phyloP scores from a whole-genome alignment of 768 basidiomycete genomes.

The Cystofilobasidium ferigula region DNA sequence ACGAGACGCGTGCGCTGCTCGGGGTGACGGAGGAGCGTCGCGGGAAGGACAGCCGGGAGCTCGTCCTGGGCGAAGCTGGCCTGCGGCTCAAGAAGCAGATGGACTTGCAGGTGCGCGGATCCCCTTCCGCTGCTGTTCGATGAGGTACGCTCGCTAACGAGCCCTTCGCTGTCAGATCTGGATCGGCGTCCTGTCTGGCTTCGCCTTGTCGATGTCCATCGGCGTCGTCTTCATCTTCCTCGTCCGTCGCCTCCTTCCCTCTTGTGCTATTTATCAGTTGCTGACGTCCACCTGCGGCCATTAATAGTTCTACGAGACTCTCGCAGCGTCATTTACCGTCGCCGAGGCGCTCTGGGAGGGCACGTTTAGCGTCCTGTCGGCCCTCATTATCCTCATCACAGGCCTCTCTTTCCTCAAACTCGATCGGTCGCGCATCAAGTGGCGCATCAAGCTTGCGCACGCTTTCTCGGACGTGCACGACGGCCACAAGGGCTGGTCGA shows the following conservation, averaged over 20 bases:
- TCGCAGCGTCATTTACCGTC: slow-evolving; percentile 6
- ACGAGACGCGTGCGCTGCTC: background rate
- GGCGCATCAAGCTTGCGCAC: slow-evolving; percentile 21
- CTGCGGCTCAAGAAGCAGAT: slow-evolving; percentile 18
- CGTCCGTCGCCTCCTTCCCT: background rate
- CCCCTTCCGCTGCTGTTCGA: background rate
- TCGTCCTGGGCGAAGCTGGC: background rate
- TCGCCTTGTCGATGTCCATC: slow-evolving; percentile 11
- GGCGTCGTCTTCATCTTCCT: slow-evolving; percentile 16
- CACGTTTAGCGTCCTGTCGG: slow-evolving; percentile 14
- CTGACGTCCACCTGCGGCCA: background rate
- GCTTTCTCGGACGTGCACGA: slow-evolving; percentile 9
- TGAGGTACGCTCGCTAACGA: background rate
- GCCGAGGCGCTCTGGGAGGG: slow-evolving; percentile 26
- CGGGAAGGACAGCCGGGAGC: background rate
- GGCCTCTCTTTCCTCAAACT: slow-evolving; percentile 22
- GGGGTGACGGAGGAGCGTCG: slow-evolving; percentile 1
- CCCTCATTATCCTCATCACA: slow-evolving; percentile 23
- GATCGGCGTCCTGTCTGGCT: slow-evolving; percentile 18
- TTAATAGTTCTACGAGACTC: slow-evolving; percentile 20
- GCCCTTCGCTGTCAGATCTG: slow-evolving; percentile 17
- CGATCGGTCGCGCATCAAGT: slow-evolving; percentile 24
- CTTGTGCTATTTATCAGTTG: background rate
- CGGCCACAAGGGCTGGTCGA: background rate
- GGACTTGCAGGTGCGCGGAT: slow-evolving; percentile 14